Evolutionary conservation across 2,329 filamentous ascomycete species (phyloP).

Genomic region (Verruconis gallopava): DNA sequence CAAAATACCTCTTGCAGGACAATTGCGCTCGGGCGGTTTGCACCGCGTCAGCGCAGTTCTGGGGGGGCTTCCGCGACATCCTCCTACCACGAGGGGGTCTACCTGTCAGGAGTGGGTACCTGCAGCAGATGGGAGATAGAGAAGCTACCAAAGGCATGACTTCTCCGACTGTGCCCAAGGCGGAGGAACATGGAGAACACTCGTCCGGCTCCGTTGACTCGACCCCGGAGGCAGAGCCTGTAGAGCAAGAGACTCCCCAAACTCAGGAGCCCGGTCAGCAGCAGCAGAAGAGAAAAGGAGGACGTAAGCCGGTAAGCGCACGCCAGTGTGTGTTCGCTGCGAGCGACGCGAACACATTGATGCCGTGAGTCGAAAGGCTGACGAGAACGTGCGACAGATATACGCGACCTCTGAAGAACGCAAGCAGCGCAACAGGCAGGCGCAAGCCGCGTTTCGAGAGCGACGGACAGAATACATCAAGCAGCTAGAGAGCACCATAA

Average conservation of each 20-base stretch:
- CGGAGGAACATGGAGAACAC: conserved; percentile 29
- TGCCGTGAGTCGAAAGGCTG: conserved; percentile 16
- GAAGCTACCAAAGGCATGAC: conserved; percentile 28
- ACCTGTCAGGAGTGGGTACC: conserved; percentile 22
- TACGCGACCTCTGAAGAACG: conserved; percentile 98
- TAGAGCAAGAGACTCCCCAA: conserved; percentile 21
- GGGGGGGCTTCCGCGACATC: conserved; percentile 7
- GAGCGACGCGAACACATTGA: not conserved
- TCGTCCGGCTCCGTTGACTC: conserved; percentile 31
- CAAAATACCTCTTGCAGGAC: not conserved
- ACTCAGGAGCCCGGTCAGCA: conserved; percentile 32
- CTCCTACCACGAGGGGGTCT: conserved; percentile 11
- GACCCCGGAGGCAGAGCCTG: conserved; percentile 33
- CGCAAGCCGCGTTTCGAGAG: conserved; percentile 93
- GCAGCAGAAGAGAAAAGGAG: conserved; percentile 85
- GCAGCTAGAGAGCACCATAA: conserved; percentile 93
- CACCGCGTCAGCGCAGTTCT: conserved; percentile 7
- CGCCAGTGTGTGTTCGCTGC: conserved; percentile 7
- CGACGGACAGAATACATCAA: conserved; percentile 98
- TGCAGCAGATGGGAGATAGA: conserved; percentile 40
- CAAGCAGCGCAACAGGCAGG: conserved; percentile 94
- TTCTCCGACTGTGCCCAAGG: conserved; percentile 25
- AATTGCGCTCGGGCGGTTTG: not conserved
- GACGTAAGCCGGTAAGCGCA: conserved; percentile 78
- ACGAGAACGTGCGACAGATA: conserved; percentile 48